Percentiles rank a stretch among this genome's conserved stretches.
Conservation (phyloP, 805 yeast genomes). For the Pichia phayaonensis region DNA sequence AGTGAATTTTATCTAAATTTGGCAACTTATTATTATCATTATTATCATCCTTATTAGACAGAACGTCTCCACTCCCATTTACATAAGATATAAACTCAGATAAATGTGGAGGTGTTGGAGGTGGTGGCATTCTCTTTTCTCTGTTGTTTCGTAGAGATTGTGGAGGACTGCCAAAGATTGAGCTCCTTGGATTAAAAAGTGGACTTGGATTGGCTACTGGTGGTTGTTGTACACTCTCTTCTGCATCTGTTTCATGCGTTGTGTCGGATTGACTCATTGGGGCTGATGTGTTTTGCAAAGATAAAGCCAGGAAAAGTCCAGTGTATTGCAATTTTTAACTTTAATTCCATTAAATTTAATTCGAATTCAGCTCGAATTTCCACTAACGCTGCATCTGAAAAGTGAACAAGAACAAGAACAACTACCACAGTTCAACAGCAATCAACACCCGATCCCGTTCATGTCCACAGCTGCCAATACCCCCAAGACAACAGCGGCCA, state of each 20-base stretch:
- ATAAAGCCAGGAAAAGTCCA: neutral
- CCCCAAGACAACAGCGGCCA: neutral
- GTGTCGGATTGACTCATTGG: neutral
- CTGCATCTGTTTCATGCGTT: neutral
- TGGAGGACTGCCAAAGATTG: slow-evolving; percentile 2
- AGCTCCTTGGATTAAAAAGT: neutral
- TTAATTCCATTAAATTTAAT: no score
- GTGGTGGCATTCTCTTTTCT: slow-evolving; percentile 5
- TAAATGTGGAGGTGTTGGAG: slow-evolving; percentile 42
- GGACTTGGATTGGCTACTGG: neutral
- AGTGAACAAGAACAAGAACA: neutral
- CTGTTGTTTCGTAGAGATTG: neutral
- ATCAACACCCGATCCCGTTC: neutral
- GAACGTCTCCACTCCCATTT: slow-evolving; percentile 20
- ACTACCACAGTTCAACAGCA: no score
- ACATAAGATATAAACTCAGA: slow-evolving; percentile 54
- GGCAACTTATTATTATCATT: neutral
- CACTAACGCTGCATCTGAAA: neutral
- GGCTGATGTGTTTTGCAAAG: no score
- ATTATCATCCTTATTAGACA: neutral
- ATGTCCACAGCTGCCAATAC: neutral
- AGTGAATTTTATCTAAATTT: neutral
- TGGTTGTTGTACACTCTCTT: neutral
- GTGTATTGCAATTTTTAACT: neutral
- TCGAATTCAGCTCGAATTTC: no score